Evolutionary conservation across 306 rosid genomes (phyloP).

Genomic region (Sophora flavescens): DNA sequence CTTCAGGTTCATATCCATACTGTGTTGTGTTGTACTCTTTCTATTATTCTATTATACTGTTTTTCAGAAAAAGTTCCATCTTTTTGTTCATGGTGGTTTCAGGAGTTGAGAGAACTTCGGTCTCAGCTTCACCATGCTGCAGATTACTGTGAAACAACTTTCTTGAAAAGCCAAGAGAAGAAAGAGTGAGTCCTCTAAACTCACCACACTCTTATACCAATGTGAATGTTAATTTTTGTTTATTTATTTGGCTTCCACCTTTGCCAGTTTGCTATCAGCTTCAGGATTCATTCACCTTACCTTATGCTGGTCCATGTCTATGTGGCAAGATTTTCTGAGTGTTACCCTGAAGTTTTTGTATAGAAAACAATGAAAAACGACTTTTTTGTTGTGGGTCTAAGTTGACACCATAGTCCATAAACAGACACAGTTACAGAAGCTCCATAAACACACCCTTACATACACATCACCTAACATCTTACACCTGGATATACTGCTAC

Average conservation of each 20-base stretch:
- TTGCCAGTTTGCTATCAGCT: slow-evolving; percentile 38
- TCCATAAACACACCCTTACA: too few species aligned
- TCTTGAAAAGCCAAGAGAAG: slow-evolving; percentile 71
- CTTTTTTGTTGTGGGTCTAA: slow-evolving; percentile 1
- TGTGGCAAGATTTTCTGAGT: slow-evolving; percentile 4
- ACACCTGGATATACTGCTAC: neutral
- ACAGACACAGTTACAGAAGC: neutral
- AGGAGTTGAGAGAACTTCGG: slow-evolving; percentile 80
- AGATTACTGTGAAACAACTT: slow-evolving; percentile 81
- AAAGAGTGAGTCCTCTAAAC: slow-evolving; percentile 63
- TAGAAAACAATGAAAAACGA: too few species aligned
- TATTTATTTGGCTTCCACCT: slow-evolving; percentile 19
- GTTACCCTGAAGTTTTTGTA: neutral
- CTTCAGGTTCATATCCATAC: slow-evolving; percentile 64
- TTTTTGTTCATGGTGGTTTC: slow-evolving; percentile 16
- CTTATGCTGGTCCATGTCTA: slow-evolving; percentile 13
- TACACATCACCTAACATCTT: too few species aligned
- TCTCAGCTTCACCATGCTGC: slow-evolving; percentile 93
- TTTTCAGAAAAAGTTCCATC: neutral
- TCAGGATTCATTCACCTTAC: slow-evolving; percentile 21
- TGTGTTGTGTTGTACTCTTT: neutral
- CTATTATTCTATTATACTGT: neutral
- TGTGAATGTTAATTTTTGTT: slow-evolving; percentile 1
- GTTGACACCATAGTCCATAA: neutral
- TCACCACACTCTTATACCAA: neutral